Conservation (phyloP, 2,329 filamentous ascomycete genomes). For the Sclerotinia spermophila region DNA sequence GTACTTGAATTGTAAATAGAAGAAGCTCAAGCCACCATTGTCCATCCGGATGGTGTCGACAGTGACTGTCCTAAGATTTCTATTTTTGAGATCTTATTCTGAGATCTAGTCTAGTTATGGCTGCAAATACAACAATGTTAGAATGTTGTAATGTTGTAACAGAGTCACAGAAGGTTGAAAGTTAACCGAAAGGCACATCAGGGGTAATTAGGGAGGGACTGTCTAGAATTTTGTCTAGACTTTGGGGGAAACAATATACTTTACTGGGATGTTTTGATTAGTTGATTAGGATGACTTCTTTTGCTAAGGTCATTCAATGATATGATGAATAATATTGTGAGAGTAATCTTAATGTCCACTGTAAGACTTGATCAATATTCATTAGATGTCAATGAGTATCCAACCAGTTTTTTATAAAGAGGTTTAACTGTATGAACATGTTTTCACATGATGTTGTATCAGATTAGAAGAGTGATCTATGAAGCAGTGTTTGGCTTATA, state of each 20-base stretch:
- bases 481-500: background rate
- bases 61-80: background rate
- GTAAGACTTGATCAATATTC: background rate
- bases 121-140: background rate
- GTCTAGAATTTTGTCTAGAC: background rate
- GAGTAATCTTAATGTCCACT: background rate
- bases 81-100: background rate
- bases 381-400: background rate
- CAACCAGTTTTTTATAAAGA: background rate
- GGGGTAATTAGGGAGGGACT: background rate
- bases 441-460: background rate
- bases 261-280: background rate
- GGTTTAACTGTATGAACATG: too few relatives aligned
- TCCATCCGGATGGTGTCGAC: background rate
- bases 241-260: accelerated
- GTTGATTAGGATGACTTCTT: background rate
- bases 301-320: too few relatives aligned
- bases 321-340: background rate
- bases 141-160: background rate
- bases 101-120: background rate
- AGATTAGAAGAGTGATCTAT: background rate
- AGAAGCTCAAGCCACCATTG: background rate
- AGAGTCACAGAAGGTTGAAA: background rate
- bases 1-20: background rate
- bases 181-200: background rate